Percentiles rank a stretch among this genome's conserved stretches.
Conservation (phyloP, 2,329 filamentous ascomycete genomes). For the Cytospora paraplurivora region DNA sequence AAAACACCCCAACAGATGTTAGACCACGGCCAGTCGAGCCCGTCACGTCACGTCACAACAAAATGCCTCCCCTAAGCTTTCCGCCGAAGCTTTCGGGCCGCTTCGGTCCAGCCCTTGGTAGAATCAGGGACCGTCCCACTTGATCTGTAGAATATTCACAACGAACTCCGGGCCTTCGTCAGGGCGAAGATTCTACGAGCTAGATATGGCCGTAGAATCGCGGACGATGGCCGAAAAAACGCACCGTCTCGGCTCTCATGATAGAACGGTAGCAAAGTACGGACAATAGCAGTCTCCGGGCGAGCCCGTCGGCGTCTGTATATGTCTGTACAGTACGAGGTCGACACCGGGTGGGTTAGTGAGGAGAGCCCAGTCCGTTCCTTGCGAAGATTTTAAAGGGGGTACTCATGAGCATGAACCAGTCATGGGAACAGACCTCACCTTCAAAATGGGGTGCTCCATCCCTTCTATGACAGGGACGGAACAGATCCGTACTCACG, state of each 20-base stretch:
- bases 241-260: constrained; percentile 12
- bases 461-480: too few species aligned
- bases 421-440: not conserved
- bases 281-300: not conserved
- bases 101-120: constrained; percentile 15
- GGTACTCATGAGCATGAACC: not conserved
- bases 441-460: too few species aligned
- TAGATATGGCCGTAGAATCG: constrained; percentile 7
- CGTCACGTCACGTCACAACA: too few species aligned
- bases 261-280: constrained; percentile 3
- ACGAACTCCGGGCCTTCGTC: constrained; percentile 8
- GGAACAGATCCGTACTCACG: too few species aligned
- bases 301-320: not conserved
- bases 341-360: not conserved
- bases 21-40: not conserved
- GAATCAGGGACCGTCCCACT: constrained; percentile 11
- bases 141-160: constrained; percentile 12
- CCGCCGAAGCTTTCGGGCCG: not conserved
- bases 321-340: constrained; percentile 6
- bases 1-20: not conserved
- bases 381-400: not conserved
- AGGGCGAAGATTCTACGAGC: constrained; percentile 7
- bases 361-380: constrained; percentile 11
- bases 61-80: not conserved
- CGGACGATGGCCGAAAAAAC: constrained; percentile 17